These are phyloP conservation scores for Dendrobium officinale DNA, from an alignment of 106 monocot genomes.

Conservation along the genomic window DNA sequence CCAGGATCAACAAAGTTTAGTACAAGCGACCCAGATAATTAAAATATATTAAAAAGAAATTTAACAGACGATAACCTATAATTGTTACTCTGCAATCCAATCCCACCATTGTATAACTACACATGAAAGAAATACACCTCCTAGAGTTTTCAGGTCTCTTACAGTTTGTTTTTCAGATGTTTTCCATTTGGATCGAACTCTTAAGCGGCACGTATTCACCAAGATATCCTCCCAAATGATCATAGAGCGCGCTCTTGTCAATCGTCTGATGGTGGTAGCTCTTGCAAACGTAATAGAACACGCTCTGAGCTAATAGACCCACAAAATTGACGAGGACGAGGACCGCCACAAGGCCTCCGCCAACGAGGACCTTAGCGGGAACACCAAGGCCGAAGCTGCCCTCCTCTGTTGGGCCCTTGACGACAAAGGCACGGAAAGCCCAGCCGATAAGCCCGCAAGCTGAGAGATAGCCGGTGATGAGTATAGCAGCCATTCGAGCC, in stretches of 20 bases:
- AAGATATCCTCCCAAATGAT: conserved; percentile 49
- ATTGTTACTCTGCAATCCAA: not conserved
- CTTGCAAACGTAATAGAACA: conserved; percentile 90
- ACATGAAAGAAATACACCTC: not conserved
- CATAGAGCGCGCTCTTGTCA: conserved; percentile 32
- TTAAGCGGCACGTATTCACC: conserved; percentile 60
- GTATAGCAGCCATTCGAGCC: conserved; percentile 22
- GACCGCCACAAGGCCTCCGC: conserved; percentile 48
- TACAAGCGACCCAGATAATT: not conserved
- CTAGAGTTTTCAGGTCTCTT: not conserved
- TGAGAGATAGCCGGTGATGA: conserved; percentile 40
- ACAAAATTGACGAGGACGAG: conserved; percentile 54
- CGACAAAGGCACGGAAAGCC: conserved; percentile 45
- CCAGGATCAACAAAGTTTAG: not conserved
- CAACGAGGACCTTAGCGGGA: conserved; percentile 28
- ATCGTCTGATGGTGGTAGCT: conserved; percentile 61
- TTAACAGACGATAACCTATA: not conserved
- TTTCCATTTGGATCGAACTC: conserved; percentile 56
- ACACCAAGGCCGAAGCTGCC: conserved; percentile 21
- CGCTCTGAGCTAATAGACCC: conserved; percentile 68
- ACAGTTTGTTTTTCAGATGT: conserved; percentile 15
- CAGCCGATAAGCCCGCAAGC: conserved; percentile 35
- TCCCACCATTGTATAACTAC: not conserved
- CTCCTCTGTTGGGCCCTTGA: conserved; percentile 38
- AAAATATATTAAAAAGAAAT: not conserved